Evolutionary conservation across 805 yeast species (phyloP).

Genomic region (Saccharomycopsis synnaedendra): DNA sequence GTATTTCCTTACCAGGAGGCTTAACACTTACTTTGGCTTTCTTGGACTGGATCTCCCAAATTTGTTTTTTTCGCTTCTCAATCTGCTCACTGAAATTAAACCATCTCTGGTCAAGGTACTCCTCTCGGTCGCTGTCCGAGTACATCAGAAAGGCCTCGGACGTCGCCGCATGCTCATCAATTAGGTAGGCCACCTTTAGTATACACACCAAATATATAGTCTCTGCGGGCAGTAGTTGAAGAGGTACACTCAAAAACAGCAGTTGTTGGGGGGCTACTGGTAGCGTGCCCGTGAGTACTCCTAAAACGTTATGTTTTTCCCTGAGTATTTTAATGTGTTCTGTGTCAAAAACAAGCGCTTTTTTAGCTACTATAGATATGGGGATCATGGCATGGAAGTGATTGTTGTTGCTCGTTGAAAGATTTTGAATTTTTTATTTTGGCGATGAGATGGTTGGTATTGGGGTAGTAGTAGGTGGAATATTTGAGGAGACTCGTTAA

Average conservation of each 20-base stretch:
- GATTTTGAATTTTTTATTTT: no score
- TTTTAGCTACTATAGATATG: constrained; percentile 8
- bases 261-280: constrained; percentile 93
- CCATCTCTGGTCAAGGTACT: constrained; percentile 3
- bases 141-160: constrained; percentile 13
- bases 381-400: background rate
- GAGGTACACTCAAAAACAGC: constrained; percentile 73
- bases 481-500: no score
- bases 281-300: constrained; percentile 72
- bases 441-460: no score
- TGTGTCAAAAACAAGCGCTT: constrained; percentile 44
- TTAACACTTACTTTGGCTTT: constrained; percentile 1
- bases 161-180: constrained; percentile 28
- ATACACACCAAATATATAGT: constrained; percentile 48
- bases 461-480: no score
- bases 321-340: constrained; percentile 45
- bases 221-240: constrained; percentile 66
- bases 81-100: constrained; percentile 15
- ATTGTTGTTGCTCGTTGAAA: no score
- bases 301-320: constrained; percentile 48
- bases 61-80: constrained; percentile 9
- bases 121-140: constrained; percentile 12
- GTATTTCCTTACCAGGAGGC: background rate
- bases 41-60: constrained; percentile 16
- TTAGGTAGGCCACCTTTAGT: constrained; percentile 26